phyloP scores from a whole-genome alignment of 169 alveolate species.

The Plasmodium knowlesi region DNA sequence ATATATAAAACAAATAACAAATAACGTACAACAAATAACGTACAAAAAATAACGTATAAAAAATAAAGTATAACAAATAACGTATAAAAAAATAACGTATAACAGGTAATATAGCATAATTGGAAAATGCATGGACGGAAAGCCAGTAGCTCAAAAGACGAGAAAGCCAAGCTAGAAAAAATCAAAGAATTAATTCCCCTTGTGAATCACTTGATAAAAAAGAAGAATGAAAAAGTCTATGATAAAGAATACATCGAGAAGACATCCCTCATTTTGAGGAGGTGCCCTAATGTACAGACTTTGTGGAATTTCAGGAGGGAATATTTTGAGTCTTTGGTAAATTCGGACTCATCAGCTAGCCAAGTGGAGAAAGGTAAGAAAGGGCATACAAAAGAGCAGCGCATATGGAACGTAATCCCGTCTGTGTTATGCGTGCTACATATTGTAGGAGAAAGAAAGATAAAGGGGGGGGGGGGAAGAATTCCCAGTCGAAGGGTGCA shows the following conservation, averaged over 20 bases:
- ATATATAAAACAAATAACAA: not conserved
- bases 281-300: constrained; percentile 56
- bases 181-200: constrained; percentile 50
- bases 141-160: constrained; percentile 26
- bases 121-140: constrained; percentile 71
- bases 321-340: constrained; percentile 53
- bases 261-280: constrained; percentile 37
- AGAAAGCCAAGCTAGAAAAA: constrained; percentile 32
- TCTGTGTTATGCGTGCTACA: not conserved
- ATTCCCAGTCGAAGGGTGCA: not conserved
- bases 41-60: not conserved
- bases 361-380: constrained; percentile 4
- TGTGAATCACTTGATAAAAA: constrained; percentile 29
- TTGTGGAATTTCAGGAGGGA: constrained; percentile 69
- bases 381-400: not conserved
- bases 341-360: not conserved
- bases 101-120: not conserved
- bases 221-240: constrained; percentile 26
- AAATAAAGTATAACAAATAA: no score
- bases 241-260: constrained; percentile 41
- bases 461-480: not conserved
- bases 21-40: not conserved
- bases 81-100: not conserved
- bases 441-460: not conserved
- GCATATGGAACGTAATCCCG: not conserved